phyloP scores from a whole-genome alignment of 1,284 basidiomycete genomes.

The Crucibulum cyathiforme region DNA sequence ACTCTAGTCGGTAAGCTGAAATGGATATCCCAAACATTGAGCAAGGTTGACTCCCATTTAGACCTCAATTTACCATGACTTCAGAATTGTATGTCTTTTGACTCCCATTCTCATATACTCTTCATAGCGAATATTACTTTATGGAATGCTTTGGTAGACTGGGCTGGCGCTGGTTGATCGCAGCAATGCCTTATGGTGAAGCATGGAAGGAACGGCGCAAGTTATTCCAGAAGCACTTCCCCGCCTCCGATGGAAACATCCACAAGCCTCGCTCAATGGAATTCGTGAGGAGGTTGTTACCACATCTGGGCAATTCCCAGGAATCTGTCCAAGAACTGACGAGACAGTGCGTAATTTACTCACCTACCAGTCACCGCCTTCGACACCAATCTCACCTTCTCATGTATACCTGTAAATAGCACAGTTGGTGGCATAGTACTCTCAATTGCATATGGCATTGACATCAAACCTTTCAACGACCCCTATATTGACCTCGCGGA shows the following conservation, averaged over 20 bases:
- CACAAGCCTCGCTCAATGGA: constrained; percentile 27
- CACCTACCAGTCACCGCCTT: no score
- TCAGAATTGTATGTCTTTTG: constrained; percentile 18
- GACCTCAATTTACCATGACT: constrained; percentile 20
- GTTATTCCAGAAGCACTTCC: constrained; percentile 28
- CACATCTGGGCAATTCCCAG: constrained; percentile 29
- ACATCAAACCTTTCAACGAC: not conserved
- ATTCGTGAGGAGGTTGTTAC: constrained; percentile 30
- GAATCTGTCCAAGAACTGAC: constrained; percentile 31
- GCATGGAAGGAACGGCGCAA: constrained; percentile 32
- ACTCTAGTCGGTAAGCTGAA: constrained; percentile 49
- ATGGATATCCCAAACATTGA: not conserved
- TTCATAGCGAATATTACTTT: not conserved
- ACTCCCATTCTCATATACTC: not conserved
- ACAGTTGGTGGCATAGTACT: not conserved
- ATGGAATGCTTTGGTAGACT: constrained; percentile 8
- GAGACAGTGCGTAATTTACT: constrained; percentile 29
- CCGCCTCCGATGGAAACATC: constrained; percentile 16
- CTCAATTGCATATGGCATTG: not conserved
- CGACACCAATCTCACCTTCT: not conserved
- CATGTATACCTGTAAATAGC: not conserved
- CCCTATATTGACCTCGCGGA: not conserved
- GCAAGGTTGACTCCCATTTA: not conserved
- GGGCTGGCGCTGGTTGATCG: constrained; percentile 33
- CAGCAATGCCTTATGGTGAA: constrained; percentile 32